A percentile compares a stretch with the other conserved stretches of the same genome.
Evolutionary conservation across 768 basidiomycete genomes (phyloP).

Genomic region (Collybiopsis confluens): DNA sequence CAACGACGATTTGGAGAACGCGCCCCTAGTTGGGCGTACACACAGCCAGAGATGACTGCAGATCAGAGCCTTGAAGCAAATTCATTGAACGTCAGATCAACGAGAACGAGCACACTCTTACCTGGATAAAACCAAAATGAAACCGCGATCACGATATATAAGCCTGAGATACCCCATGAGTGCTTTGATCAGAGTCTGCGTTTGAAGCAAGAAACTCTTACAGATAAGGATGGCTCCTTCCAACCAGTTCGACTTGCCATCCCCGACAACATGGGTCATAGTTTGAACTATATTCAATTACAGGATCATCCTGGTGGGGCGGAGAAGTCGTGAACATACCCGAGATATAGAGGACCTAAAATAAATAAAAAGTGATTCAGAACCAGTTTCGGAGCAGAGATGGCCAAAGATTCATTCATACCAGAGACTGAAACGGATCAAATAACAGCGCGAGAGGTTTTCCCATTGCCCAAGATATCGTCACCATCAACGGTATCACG

Average conservation of each 20-base stretch:
- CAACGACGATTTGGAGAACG: too few relatives aligned
- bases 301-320: too few relatives aligned
- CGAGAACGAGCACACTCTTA: conserved; percentile 11
- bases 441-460: conserved; percentile 81
- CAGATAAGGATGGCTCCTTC: conserved; percentile 81
- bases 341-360: conserved; percentile 44
- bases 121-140: conserved; percentile 69
- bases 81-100: not conserved
- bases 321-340: conserved; percentile 31
- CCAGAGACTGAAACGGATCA: conserved; percentile 78
- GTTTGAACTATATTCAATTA: too few relatives aligned
- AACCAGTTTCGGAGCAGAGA: too few relatives aligned
- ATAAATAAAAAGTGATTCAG: too few relatives aligned
- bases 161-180: conserved; percentile 31
- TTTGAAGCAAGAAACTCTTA: conserved; percentile 38
- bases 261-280: conserved; percentile 81
- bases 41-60: conserved; percentile 2
- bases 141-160: conserved; percentile 71
- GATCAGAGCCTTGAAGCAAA: not conserved
- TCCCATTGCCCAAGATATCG: conserved; percentile 74
- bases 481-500: conserved; percentile 70
- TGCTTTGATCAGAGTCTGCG: not conserved
- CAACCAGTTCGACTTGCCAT: conserved; percentile 90
- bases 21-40: conserved; percentile 1
- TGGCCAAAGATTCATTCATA: conserved; percentile 15